Evolutionary conservation across 129 eudicot genomes (phyloP), one percentile per base, ranked within the genome.

Genomic region (Escallonia herrerae): DNA sequence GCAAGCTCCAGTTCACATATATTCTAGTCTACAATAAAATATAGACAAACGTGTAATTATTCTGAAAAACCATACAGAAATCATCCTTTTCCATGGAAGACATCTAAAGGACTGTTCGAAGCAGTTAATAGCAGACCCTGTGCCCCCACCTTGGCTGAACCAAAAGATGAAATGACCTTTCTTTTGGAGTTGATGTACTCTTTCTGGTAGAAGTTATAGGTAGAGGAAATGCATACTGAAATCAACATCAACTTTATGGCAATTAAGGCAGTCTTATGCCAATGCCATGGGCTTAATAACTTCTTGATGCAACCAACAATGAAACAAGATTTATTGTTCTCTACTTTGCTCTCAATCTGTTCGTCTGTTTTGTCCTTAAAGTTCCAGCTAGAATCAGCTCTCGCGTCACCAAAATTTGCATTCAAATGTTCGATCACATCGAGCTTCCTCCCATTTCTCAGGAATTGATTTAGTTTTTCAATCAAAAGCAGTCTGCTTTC

Each of bases 371-470:
- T 64, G 15, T 40, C 44, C 57, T 64, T 42, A 13, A 43, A 46
- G 3, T 59, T 49, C 74, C 49, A 46, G 11, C 53, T 4, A 52
- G 61, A 70, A 55, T 7, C 74, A 49, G 14, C n/a, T 71, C 51
- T 43, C 8, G 46, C 75, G 55, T 70, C 58, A 33, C 64, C 72
- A 38, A 70, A 42, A 70, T 64, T 64, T 15, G 50, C 15, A 10
- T 60, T 71, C 11, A 77, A 39, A 47, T 77, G 76, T 65, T 65
- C 64, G 56, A 76, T 59, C 15, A 71, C 69, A 12, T 51, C 60
- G 33, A 59, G 45, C 10, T 53, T 65, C 5, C 56, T 60, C 37
- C 51, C 63, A 2, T 70, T 59, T 50, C 55, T 46, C 7, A 50
- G 61, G 40, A 11, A 76, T 9, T 59, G 59, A 22, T 70, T 60